Base-by-base conservation (phyloP, 257 asterid genomes). In the Cordia subcordata region DNA sequence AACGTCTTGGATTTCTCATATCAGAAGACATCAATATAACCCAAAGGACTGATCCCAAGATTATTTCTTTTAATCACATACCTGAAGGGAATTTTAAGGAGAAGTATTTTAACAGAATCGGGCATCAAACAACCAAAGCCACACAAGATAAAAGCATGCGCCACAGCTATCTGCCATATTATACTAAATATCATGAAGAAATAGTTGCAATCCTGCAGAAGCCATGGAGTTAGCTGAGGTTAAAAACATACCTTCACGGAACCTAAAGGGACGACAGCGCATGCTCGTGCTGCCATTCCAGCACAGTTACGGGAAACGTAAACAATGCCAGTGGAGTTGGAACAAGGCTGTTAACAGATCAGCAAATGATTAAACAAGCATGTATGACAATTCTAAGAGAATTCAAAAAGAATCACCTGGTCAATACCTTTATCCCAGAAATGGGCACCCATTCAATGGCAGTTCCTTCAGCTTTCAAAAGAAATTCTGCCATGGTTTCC, bases 261-360 rank as follows among this genome's bases (percentile, higher is more conserved):
- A 49, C 76, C 76, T 18, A 77, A 60, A 49, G 72, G 65, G 47
- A 81, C 39, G 12, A 70, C 45, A 42, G 59, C 55, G 33, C 68
- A 60, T 21, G 82, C 84, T 13, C 80, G 76, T 17, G 82, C 87
- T 39, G 84, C 87, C 44, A 75, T 72, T 63, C 84, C 87, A 55
- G 11, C 52, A 66, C 71, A 72, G 59, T 53, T 49, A 35, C 72
- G 61, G 10, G 81, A 37, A 68, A 69, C 38, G 44, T 61, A 77
- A 35, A 75, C 38, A 18, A 49, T 54, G 27, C 79, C 71, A 6
- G 22, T 23, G 37, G 72, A 54, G 62, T 37, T 58, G 27, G 33
- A 64, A 57, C 55, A 55, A 32, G 33, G 65, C 60, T 75, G 53
- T 79, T 42, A 8, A n/a, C 10, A 42, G 47, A 42, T 42, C 10